These are phyloP conservation scores for Austropuccinia psidii DNA, from an alignment of 1,284 basidiomycete genomes.

Conservation along the genomic window DNA sequence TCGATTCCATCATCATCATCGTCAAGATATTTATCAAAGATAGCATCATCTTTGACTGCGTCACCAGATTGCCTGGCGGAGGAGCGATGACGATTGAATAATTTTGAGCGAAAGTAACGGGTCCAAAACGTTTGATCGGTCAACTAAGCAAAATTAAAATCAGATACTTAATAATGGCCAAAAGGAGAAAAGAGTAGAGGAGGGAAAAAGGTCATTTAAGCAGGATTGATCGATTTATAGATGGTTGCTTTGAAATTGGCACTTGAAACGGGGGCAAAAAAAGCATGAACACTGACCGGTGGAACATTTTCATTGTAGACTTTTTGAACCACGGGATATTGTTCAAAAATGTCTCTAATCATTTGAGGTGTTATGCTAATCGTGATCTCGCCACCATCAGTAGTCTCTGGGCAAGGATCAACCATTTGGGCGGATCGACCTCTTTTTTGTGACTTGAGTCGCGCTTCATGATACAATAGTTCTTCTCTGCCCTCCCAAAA, in stretches of 20 bases:
- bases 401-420: conserved; percentile 74
- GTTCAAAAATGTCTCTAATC: conserved; percentile 91
- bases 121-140: conserved; percentile 90
- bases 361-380: conserved; percentile 88
- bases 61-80: conserved; percentile 78
- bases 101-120: conserved; percentile 86
- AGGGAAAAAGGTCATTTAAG: conserved; percentile 35
- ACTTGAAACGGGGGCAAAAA: background rate
- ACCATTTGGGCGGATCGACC: conserved; percentile 78
- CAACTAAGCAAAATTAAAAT: conserved; percentile 53
- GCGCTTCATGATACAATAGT: conserved; percentile 62
- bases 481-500: conserved; percentile 93
- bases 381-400: conserved; percentile 66
- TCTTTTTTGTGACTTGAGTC: conserved; percentile 63
- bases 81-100: conserved; percentile 89
- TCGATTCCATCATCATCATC: conserved; percentile 80
- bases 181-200: no score
- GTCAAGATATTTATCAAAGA: conserved; percentile 91
- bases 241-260: background rate
- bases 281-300: background rate
- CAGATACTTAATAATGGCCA: no score
- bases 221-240: background rate
- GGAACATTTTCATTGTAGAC: conserved; percentile 92
- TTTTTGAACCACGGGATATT: conserved; percentile 86
- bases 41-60: conserved; percentile 78